Conservation (phyloP, 2,329 filamentous ascomycete species). For the Neofusicoccum umdonicola region DNA sequence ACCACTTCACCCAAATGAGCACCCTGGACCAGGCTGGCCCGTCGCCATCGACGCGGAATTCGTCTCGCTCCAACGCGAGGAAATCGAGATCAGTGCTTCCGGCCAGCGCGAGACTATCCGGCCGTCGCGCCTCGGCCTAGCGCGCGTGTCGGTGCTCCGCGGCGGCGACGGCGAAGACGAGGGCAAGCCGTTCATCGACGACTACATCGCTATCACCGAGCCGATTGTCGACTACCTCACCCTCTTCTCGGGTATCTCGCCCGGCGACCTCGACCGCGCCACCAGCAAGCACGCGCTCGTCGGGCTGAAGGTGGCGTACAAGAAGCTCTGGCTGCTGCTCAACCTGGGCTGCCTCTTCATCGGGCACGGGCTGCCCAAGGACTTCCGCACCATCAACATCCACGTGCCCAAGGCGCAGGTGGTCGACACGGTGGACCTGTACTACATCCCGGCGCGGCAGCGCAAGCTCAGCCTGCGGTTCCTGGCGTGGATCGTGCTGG, state of each 20-base stretch:
- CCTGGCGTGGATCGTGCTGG: constrained; percentile 84
- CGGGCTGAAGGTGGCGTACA: constrained; percentile 87
- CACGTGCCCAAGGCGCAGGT: constrained; percentile 87
- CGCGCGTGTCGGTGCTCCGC: constrained; percentile 87
- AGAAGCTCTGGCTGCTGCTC: constrained; percentile 94
- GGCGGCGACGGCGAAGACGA: constrained; percentile 60
- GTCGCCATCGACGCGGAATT: constrained; percentile 96
- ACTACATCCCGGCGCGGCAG: constrained; percentile 75
- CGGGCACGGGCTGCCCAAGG: constrained; percentile 88
- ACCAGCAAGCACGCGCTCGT: constrained; percentile 81
- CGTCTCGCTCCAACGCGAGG: constrained; percentile 85
- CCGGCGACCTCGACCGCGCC: constrained; percentile 77
- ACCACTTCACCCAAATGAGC: constrained; percentile 61
- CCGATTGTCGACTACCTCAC: constrained; percentile 94
- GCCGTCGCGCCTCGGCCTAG: constrained; percentile 84
- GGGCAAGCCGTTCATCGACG: constrained; percentile 88
- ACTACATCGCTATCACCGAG: constrained; percentile 91
- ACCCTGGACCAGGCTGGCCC: constrained; percentile 68
- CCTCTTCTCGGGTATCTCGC: constrained; percentile 85
- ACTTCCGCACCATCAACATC: constrained; percentile 98
- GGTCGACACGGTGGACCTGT: constrained; percentile 90
- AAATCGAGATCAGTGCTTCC: constrained; percentile 94
- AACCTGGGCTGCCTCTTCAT: constrained; percentile 94
- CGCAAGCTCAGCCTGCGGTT: constrained; percentile 91
- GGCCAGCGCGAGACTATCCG: constrained; percentile 89